Evolutionary conservation across 2,329 filamentous ascomycete species (phyloP).

Genomic region (Sordariomycetes sp.): DNA sequence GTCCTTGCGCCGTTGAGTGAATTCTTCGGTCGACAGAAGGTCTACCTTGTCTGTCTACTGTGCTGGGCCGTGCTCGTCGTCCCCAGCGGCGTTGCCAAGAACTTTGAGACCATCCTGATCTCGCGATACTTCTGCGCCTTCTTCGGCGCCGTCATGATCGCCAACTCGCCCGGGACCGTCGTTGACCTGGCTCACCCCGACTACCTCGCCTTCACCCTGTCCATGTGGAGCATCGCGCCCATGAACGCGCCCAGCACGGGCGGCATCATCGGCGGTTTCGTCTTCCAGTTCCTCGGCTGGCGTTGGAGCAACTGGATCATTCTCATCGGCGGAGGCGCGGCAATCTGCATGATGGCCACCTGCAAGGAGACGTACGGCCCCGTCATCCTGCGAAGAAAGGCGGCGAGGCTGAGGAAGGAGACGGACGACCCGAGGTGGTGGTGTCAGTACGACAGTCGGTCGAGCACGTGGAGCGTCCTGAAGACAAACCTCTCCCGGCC

Average conservation of each 20-base stretch:
- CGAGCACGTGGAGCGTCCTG: slow-evolving; percentile 55
- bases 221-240: slow-evolving; percentile 74
- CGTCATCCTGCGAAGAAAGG: slow-evolving; percentile 57
- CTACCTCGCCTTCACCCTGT: slow-evolving; percentile 73
- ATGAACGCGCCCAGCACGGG: slow-evolving; percentile 58
- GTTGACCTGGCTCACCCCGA: slow-evolving; percentile 77
- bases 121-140: slow-evolving; percentile 61
- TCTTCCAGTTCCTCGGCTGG: slow-evolving; percentile 67
- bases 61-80: slow-evolving; percentile 62
- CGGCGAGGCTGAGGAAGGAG: slow-evolving; percentile 53
- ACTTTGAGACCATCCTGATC: slow-evolving; percentile 59
- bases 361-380: slow-evolving; percentile 73
- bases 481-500: slow-evolving; percentile 70
- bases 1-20: slow-evolving; percentile 67
- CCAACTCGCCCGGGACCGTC: slow-evolving; percentile 74
- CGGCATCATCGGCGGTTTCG: slow-evolving; percentile 76
- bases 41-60: slow-evolving; percentile 58
- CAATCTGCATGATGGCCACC: slow-evolving; percentile 47
- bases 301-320: slow-evolving; percentile 80
- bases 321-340: slow-evolving; percentile 59
- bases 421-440: slow-evolving; percentile 66
- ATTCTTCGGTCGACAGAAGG: slow-evolving; percentile 57
- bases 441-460: slow-evolving; percentile 69
- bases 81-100: slow-evolving; percentile 61
- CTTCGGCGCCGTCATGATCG: slow-evolving; percentile 66